Conservation (phyloP, 441 rosid genomes). For the Geranium incanum region DNA sequence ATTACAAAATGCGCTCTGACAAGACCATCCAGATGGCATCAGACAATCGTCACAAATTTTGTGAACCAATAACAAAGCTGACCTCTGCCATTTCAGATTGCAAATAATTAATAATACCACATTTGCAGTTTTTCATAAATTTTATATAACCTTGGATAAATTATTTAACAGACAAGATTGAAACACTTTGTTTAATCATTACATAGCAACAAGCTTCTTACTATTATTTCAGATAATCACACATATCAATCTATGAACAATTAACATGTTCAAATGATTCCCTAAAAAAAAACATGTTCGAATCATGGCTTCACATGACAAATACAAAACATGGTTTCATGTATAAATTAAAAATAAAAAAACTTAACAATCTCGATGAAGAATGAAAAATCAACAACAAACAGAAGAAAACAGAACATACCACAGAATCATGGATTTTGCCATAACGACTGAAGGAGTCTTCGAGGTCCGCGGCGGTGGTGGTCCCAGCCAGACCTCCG, state of each 20-base stretch:
- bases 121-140: too few species aligned
- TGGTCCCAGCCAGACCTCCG: constrained; percentile 16
- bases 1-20: background rate
- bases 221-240: background rate
- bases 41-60: background rate
- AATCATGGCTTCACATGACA: too few species aligned
- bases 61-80: background rate
- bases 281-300: too few species aligned
- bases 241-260: background rate
- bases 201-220: too few species aligned
- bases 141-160: background rate
- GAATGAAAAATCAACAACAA: too few species aligned
- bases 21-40: background rate
- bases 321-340: background rate
- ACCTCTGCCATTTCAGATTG: background rate
- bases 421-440: constrained; percentile 15
- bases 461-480: constrained; percentile 16
- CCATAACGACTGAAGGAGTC: constrained; percentile 19
- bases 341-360: background rate
- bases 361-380: background rate
- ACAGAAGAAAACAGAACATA: background rate
- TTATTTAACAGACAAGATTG: background rate
- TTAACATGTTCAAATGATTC: background rate
- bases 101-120: background rate
- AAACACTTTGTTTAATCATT: background rate